Conservation (phyloP, 768 basidiomycete species). For the Suillus weaverae region DNA sequence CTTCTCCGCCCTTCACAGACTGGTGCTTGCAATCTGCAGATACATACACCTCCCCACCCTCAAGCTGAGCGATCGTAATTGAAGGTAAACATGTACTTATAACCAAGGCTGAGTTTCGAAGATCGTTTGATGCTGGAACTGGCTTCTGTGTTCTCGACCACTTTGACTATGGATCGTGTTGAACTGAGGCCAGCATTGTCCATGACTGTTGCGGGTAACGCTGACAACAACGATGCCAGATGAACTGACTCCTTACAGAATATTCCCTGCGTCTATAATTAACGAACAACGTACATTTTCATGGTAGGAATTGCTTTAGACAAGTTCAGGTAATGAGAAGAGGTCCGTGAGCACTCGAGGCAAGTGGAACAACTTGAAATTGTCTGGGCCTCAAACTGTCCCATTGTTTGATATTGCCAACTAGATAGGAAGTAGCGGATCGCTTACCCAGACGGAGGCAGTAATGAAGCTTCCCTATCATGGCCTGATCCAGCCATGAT, state of each 20-base stretch:
- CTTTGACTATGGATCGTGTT: neutral
- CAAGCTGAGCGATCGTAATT: too few species aligned
- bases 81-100: too few species aligned
- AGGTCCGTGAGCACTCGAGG: slow-evolving; percentile 22
- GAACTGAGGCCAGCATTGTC: slow-evolving; percentile 26
- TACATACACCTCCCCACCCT: too few species aligned
- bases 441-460: slow-evolving; percentile 28
- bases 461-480: slow-evolving; percentile 18
- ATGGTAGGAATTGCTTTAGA: slow-evolving; percentile 15
- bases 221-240: neutral
- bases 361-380: slow-evolving; percentile 28
- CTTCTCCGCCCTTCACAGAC: too few species aligned
- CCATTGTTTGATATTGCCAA: neutral
- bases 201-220: slow-evolving; percentile 17
- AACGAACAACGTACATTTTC: neutral
- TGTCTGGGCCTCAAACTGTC: slow-evolving; percentile 26
- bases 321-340: slow-evolving; percentile 28
- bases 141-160: too few species aligned
- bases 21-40: too few species aligned
- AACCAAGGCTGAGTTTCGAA: too few species aligned
- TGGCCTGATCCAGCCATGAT: neutral
- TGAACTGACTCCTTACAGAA: slow-evolving; percentile 21
- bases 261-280: slow-evolving; percentile 17
- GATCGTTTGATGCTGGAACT: too few species aligned
- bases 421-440: neutral